Conservation (phyloP, 2,329 filamentous ascomycete species). For the Pseudogymnoascus sp. region DNA sequence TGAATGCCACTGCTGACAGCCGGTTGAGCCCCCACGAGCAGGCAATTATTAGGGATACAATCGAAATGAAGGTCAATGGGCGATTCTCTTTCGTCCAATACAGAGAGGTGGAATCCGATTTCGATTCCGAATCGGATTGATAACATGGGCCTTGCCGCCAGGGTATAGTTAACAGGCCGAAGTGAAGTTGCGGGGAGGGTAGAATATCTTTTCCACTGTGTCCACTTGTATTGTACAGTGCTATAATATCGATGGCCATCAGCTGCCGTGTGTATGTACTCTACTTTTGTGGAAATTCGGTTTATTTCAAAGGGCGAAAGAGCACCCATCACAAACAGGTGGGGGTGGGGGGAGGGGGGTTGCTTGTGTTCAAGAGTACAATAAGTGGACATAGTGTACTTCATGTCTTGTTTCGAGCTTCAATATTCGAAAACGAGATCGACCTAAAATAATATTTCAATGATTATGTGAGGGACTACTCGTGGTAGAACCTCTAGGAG, state of each 20-base stretch:
- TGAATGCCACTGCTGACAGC: slow-evolving; percentile 26
- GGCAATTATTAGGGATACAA: slow-evolving; percentile 21
- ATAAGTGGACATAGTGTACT: background rate
- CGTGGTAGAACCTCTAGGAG: no score
- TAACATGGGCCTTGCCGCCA: background rate
- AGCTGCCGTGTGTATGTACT: background rate
- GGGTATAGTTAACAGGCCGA: background rate
- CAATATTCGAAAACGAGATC: background rate
- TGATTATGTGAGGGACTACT: no score
- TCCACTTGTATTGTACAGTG: background rate
- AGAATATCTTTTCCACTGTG: background rate
- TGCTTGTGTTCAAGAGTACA: background rate
- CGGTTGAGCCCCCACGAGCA: slow-evolving; percentile 24
- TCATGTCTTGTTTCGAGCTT: background rate
- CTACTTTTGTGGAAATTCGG: background rate
- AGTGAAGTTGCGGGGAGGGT: background rate
- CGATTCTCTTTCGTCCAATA: slow-evolving; percentile 29
- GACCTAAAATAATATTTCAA: background rate
- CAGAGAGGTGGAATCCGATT: slow-evolving; percentile 25
- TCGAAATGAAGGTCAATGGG: slow-evolving; percentile 28
- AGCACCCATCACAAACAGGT: background rate
- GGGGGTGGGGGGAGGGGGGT: no score
- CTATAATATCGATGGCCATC: background rate
- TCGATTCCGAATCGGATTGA: slow-evolving; percentile 25
- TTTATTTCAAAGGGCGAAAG: background rate